Conservation (phyloP, 164 flowering plant genomes). For the Pachysandra terminalis region DNA sequence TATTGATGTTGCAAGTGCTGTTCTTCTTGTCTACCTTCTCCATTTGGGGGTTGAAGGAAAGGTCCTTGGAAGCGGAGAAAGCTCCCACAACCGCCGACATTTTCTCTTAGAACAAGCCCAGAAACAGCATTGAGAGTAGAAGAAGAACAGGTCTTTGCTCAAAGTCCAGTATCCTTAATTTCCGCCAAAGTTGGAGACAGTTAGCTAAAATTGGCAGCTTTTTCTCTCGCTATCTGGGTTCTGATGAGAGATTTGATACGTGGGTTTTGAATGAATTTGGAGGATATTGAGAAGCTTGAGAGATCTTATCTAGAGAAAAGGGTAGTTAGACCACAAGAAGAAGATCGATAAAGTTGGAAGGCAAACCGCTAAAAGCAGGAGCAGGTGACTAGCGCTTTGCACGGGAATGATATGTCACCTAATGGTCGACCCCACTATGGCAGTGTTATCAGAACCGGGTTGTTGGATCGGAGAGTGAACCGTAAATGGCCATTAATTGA, state of each 20-base stretch:
- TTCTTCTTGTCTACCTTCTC: slow-evolving; percentile 21
- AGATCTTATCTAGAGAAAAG: not conserved
- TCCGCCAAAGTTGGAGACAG: not conserved
- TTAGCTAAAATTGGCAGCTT: not conserved
- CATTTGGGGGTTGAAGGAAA: slow-evolving; percentile 18
- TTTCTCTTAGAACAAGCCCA: slow-evolving; percentile 1
- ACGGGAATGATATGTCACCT: too few species aligned
- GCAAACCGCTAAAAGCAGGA: not conserved
- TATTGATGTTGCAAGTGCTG: not conserved
- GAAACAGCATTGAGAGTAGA: not conserved
- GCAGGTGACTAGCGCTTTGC: too few species aligned
- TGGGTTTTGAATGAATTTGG: not conserved
- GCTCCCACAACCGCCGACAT: slow-evolving; percentile 34
- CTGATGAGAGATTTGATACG: not conserved
- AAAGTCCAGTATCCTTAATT: not conserved
- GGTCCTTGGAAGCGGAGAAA: slow-evolving; percentile 22
- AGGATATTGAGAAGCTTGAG: not conserved
- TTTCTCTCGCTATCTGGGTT: not conserved
- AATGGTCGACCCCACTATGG: too few species aligned
- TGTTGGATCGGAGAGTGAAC: too few species aligned
- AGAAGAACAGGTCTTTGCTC: slow-evolving; percentile 5
- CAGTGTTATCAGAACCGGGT: too few species aligned
- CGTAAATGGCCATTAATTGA: too few species aligned
- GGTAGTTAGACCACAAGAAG: not conserved
- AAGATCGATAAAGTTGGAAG: too few species aligned